Percentiles rank a stretch among this genome's conserved stretches.
Conservation (phyloP, 2,329 filamentous ascomycete species). For the Apiospora hydei region DNA sequence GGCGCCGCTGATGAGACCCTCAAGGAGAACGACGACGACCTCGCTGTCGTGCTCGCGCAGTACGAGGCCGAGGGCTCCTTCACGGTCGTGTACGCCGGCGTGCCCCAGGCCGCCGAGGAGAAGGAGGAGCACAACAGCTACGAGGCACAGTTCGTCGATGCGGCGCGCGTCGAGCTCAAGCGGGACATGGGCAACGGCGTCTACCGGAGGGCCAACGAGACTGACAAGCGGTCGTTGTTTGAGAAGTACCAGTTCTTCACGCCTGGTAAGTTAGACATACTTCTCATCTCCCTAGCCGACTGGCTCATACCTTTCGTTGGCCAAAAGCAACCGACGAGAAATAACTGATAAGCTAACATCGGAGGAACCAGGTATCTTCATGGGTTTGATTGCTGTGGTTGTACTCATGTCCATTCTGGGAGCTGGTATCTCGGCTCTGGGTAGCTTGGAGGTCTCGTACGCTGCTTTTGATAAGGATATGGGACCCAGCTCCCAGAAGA, state of each 20-base stretch:
- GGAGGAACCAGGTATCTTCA: constrained; percentile 76
- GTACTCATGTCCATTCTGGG: constrained; percentile 80
- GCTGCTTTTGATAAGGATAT: constrained; percentile 97
- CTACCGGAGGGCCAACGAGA: constrained; percentile 50
- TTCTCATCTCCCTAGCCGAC: background rate
- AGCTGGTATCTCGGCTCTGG: constrained; percentile 77
- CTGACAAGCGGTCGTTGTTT: constrained; percentile 69
- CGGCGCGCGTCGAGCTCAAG: constrained; percentile 77
- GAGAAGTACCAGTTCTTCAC: constrained; percentile 96
- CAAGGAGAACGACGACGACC: constrained; percentile 58
- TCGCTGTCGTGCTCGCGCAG: constrained; percentile 57
- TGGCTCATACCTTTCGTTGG: background rate
- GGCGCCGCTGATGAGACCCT: constrained; percentile 44
- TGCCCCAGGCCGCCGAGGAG: constrained; percentile 51
- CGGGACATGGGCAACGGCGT: constrained; percentile 52
- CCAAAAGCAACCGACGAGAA: background rate
- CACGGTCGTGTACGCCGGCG: constrained; percentile 79
- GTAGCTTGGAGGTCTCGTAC: constrained; percentile 87
- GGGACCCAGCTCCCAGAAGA: constrained; percentile 88
- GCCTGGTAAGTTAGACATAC: constrained; percentile 66
- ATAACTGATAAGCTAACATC: constrained; percentile 31
- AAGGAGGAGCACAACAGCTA: constrained; percentile 51
- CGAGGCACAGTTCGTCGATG: constrained; percentile 68
- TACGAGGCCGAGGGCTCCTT: constrained; percentile 57
- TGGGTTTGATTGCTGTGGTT: constrained; percentile 76